A percentile compares a stretch with the other conserved stretches of the same genome.
Evolutionary conservation across 2,329 filamentous ascomycete species (phyloP).

Genomic region (Pyrenophora tritici-repentis): DNA sequence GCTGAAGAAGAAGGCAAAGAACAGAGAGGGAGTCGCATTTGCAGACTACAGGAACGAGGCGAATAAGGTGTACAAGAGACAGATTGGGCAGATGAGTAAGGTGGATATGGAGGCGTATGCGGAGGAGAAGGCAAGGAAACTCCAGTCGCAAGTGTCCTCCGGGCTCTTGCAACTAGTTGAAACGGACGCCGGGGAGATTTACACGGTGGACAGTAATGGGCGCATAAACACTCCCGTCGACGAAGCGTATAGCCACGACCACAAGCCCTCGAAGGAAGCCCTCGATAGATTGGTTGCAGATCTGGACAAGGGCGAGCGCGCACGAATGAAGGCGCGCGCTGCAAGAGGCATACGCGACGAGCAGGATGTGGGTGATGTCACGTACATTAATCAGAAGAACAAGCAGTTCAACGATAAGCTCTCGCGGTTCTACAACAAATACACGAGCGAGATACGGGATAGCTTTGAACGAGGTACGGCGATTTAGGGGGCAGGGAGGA

Average conservation of each 20-base stretch:
- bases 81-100: conserved; percentile 75
- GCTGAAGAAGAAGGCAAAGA: conserved; percentile 80
- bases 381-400: conserved; percentile 99
- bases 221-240: conserved; percentile 90
- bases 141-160: conserved; percentile 81
- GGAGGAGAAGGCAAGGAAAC: conserved; percentile 79
- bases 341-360: conserved; percentile 75
- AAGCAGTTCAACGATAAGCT: conserved; percentile 99
- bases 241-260: conserved; percentile 78
- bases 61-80: conserved; percentile 90
- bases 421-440: conserved; percentile 96
- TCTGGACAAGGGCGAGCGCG: conserved; percentile 85
- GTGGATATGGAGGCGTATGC: conserved; percentile 81
- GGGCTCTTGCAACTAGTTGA: conserved; percentile 93
- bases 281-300: conserved; percentile 88
- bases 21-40: conserved; percentile 86
- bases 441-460: conserved; percentile 94
- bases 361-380: conserved; percentile 82
- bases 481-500: conserved; percentile 61
- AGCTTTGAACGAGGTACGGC: conserved; percentile 97
- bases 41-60: conserved; percentile 86
- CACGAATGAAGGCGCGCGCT: conserved; percentile 80
- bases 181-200: conserved; percentile 84
- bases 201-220: conserved; percentile 90
- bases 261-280: conserved; percentile 83